Evolutionary conservation across 495 filamentous ascomycete species (phyloP).

Genomic region (Letharia lupina): DNA sequence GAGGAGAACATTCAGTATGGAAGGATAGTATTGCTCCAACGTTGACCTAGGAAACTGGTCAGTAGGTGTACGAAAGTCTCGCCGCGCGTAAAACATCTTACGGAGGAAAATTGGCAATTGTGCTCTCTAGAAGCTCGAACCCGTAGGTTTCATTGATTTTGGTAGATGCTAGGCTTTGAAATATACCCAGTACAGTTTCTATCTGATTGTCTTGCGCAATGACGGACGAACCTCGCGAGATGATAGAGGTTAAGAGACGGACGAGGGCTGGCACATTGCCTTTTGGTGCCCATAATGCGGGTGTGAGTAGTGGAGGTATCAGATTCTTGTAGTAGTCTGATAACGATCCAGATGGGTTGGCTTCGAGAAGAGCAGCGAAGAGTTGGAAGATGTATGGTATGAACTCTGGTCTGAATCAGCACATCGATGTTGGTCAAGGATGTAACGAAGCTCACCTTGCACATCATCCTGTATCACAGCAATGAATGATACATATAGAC

Average conservation of each 20-base stretch:
- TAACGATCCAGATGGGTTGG: slow-evolving; percentile 62
- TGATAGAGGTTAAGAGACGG: slow-evolving; percentile 72
- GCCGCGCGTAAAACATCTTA: slow-evolving; percentile 34
- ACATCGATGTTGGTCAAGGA: slow-evolving; percentile 9
- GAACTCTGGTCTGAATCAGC: slow-evolving; percentile 57
- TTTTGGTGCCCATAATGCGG: slow-evolving; percentile 73
- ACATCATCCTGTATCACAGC: slow-evolving; percentile 69
- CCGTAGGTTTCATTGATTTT: slow-evolving; percentile 71
- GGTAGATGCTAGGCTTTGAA: slow-evolving; percentile 71
- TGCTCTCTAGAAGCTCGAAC: slow-evolving; percentile 81
- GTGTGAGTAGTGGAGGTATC: slow-evolving; percentile 63
- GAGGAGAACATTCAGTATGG: slow-evolving; percentile 73
- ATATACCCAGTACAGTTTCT: slow-evolving; percentile 76
- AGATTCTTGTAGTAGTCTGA: slow-evolving; percentile 69
- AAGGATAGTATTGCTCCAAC: slow-evolving; percentile 67
- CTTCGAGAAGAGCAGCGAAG: slow-evolving; percentile 78
- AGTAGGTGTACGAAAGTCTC: slow-evolving; percentile 21
- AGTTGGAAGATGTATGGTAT: slow-evolving; percentile 95
- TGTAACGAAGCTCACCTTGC: slow-evolving; percentile 46
- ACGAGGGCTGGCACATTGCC: slow-evolving; percentile 90
- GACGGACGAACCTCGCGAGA: slow-evolving; percentile 61
- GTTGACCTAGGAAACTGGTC: slow-evolving; percentile 38
- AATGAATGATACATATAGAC: slow-evolving; percentile 70
- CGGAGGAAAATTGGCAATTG: slow-evolving; percentile 62
- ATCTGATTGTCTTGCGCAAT: slow-evolving; percentile 71